These are phyloP conservation scores for Penicillium nordicum DNA, from an alignment of 2,329 filamentous ascomycete species.

Conservation along the genomic window DNA sequence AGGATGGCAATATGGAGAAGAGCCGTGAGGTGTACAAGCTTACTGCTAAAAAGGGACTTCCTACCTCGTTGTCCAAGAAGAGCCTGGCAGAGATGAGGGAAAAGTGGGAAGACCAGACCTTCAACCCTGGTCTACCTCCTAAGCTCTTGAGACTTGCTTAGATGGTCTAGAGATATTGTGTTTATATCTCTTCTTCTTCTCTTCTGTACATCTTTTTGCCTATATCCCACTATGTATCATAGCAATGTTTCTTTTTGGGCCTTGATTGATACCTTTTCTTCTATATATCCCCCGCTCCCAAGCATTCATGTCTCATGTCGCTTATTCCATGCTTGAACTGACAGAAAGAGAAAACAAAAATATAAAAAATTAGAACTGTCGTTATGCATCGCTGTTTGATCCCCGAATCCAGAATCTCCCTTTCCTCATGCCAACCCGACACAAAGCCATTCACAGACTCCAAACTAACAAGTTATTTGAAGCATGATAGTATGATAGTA, in stretches of 20 bases:
- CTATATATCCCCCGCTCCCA: background rate
- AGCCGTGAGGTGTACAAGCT: conserved; percentile 17
- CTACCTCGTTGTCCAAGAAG: conserved; percentile 6
- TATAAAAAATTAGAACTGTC: background rate
- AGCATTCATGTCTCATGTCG: background rate
- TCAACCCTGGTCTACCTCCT: background rate
- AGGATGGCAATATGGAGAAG: conserved; percentile 19
- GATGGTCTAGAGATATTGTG: background rate
- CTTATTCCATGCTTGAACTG: background rate
- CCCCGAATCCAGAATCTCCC: background rate
- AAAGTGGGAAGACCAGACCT: conserved; percentile 22
- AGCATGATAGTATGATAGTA: background rate
- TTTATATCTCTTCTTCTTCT: background rate
- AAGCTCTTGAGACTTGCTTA: background rate
- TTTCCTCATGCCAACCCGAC: background rate
- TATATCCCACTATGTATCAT: background rate
- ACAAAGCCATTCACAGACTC: background rate
- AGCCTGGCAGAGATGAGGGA: conserved; percentile 12
- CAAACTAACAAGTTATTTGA: background rate
- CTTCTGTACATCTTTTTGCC: background rate
- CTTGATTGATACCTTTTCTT: background rate
- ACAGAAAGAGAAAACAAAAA: background rate
- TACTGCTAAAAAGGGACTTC: conserved; percentile 8
- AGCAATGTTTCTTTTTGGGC: background rate
- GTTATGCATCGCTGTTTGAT: background rate